phyloP scores from a whole-genome alignment of 192 early-diverging fungal species.

The Podila epicladia region DNA sequence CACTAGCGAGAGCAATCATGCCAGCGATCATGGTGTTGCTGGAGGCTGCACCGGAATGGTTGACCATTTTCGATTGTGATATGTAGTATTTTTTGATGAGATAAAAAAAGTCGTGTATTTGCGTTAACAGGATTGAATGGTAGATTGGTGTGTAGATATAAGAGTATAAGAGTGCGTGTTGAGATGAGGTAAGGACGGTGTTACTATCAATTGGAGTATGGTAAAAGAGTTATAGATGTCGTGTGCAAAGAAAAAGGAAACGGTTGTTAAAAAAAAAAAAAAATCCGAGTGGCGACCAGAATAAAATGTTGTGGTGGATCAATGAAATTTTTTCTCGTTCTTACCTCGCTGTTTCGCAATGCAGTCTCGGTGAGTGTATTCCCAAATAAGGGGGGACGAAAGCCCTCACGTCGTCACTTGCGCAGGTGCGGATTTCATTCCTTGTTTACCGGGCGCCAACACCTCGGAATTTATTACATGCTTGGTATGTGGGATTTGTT shows the following conservation, averaged over 20 bases:
- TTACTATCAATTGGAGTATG: neutral
- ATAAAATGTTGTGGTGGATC: neutral
- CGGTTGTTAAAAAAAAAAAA: neutral
- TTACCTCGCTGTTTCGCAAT: too few relatives aligned
- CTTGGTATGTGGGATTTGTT: too few relatives aligned
- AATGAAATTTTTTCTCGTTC: too few relatives aligned
- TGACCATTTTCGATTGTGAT: slow-evolving; percentile 5
- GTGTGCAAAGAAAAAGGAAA: neutral
- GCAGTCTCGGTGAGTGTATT: too few relatives aligned
- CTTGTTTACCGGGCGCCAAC: too few relatives aligned
- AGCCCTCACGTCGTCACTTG: too few relatives aligned
- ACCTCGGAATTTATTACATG: too few relatives aligned
- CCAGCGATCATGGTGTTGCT: slow-evolving; percentile 25
- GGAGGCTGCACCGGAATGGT: slow-evolving; percentile 4
- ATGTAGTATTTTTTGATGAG: too few relatives aligned
- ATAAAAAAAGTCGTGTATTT: neutral
- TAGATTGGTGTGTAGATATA: neutral
- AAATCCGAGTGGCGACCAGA: neutral
- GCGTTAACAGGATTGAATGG: neutral
- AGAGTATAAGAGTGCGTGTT: neutral
- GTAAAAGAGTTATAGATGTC: too few relatives aligned
- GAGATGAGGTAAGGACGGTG: neutral
- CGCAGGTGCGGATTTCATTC: too few relatives aligned
- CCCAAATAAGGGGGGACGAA: too few relatives aligned
- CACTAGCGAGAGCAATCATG: slow-evolving; percentile 23